These are phyloP conservation scores for Scheffersomyces stambukii DNA, from an alignment of 1,139 yeast genomes.

Conservation along the genomic window DNA sequence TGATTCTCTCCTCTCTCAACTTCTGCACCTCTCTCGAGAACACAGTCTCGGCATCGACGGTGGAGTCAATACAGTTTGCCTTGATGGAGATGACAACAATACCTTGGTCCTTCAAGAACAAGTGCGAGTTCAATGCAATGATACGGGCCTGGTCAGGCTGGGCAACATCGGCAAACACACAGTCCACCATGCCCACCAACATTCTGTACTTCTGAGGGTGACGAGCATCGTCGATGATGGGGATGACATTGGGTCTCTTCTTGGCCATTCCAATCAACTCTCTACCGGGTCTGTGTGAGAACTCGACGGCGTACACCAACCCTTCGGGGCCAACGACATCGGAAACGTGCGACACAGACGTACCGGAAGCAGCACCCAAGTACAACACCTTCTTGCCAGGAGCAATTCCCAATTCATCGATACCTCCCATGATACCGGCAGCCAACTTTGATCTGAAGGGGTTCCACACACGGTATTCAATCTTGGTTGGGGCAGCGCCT, in stretches of 20 bases:
- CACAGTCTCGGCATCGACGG: slow-evolving; percentile 98
- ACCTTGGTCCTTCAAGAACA: slow-evolving; percentile 97
- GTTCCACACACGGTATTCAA: slow-evolving; percentile 99
- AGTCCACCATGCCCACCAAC: slow-evolving; percentile 98
- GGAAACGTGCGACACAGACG: slow-evolving; percentile 97
- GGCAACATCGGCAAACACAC: slow-evolving; percentile 98
- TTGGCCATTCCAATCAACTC: slow-evolving; percentile 99
- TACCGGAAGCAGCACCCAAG: slow-evolving; percentile 99
- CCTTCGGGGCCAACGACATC: slow-evolving; percentile 99
- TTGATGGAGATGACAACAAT: slow-evolving; percentile 97
- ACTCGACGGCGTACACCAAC: slow-evolving; percentile 96
- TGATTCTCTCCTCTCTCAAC: slow-evolving; percentile 96
- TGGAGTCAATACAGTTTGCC: slow-evolving; percentile 99
- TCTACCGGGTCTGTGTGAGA: slow-evolving; percentile 99
- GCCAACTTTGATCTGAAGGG: slow-evolving; percentile 99
- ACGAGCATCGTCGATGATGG: slow-evolving; percentile 99
- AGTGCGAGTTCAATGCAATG: slow-evolving; percentile 95
- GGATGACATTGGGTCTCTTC: slow-evolving; percentile 98
- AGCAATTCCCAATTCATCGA: slow-evolving; percentile 93
- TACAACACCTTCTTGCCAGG: slow-evolving; percentile 98
- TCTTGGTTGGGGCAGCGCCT: slow-evolving; percentile 86
- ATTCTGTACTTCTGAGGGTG: slow-evolving; percentile 99
- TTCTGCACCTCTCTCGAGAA: slow-evolving; percentile 99
- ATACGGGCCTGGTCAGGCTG: slow-evolving; percentile 99
- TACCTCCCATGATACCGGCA: slow-evolving; percentile 99